These are phyloP conservation scores for Eimeria acervulina DNA, from an alignment of 169 alveolate species.

Conservation along the genomic window DNA sequence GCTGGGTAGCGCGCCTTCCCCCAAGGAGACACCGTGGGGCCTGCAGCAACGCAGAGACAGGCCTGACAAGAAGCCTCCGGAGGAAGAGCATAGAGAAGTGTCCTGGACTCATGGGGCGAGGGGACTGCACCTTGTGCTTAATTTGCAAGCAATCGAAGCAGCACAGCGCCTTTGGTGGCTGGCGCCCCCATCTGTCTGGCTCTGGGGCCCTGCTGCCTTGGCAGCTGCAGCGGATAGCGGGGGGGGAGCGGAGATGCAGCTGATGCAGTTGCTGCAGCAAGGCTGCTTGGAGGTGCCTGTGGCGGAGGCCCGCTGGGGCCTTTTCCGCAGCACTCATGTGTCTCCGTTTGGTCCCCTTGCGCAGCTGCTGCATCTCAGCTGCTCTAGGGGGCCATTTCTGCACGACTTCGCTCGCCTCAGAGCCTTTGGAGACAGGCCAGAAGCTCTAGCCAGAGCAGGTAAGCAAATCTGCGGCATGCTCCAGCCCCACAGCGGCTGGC, in stretches of 20 bases:
- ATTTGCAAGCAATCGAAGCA: slow-evolving; percentile 2
- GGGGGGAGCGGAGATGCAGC: slow-evolving; percentile 1
- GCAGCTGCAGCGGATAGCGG: neutral
- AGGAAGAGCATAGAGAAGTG: neutral
- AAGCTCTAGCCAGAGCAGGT: slow-evolving; percentile 48
- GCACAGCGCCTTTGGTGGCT: slow-evolving; percentile 78
- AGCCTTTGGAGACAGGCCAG: slow-evolving; percentile 54
- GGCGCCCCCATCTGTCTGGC: neutral
- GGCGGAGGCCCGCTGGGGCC: slow-evolving; percentile 7
- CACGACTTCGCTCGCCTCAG: slow-evolving; percentile 5
- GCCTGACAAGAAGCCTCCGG: neutral
- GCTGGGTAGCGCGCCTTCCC: neutral
- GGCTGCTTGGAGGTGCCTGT: slow-evolving; percentile 64
- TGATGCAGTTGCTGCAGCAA: slow-evolving; percentile 74
- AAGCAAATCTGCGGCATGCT: neutral
- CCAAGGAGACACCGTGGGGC: neutral
- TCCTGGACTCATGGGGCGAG: neutral
- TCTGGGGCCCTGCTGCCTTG: neutral
- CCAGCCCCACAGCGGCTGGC: neutral
- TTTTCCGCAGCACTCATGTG: neutral
- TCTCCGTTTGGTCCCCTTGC: slow-evolving; percentile 7
- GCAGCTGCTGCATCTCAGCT: neutral
- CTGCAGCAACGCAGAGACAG: neutral
- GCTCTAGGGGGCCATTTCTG: slow-evolving; percentile 36
- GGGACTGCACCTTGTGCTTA: slow-evolving; percentile 17